A percentile compares a stretch with the other conserved stretches of the same genome.
phyloP scores from a whole-genome alignment of 2,329 filamentous ascomycete genomes.

The Colletotrichum coccodes region DNA sequence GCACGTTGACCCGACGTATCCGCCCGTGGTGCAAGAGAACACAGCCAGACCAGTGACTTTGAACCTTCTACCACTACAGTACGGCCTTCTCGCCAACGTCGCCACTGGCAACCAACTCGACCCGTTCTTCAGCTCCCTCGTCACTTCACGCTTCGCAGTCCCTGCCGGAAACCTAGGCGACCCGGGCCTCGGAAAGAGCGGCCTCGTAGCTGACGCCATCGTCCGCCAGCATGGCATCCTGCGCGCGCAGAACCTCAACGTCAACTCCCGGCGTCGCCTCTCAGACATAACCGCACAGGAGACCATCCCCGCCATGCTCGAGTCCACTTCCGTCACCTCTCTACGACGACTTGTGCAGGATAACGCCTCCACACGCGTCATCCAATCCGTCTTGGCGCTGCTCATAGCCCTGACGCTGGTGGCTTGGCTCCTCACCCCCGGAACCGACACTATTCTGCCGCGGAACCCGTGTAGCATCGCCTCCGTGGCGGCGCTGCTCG shows the following conservation, averaged over 20 bases:
- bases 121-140: conserved; percentile 47
- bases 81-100: conserved; percentile 41
- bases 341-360: conserved; percentile 41
- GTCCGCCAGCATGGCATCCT: conserved; percentile 48
- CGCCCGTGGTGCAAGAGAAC: conserved; percentile 40
- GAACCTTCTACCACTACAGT: conserved; percentile 40
- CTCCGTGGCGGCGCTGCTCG: conserved; percentile 47
- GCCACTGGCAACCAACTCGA: conserved; percentile 42
- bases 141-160: conserved; percentile 45
- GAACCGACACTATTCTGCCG: conserved; percentile 39
- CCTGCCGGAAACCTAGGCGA: conserved; percentile 38
- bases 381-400: conserved; percentile 44
- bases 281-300: conserved; percentile 10
- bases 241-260: conserved; percentile 46
- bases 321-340: conserved; percentile 30
- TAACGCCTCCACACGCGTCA: conserved; percentile 43
- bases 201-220: conserved; percentile 43
- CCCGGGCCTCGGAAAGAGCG: conserved; percentile 28
- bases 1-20: conserved; percentile 40
- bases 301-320: conserved; percentile 25
- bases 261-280: conserved; percentile 33
- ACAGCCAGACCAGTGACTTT: conserved; percentile 35
- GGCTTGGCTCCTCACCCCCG: conserved; percentile 42
- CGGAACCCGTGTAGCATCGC: conserved; percentile 46
- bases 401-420: conserved; percentile 40